Evolutionary conservation across 2,329 filamentous ascomycete genomes (phyloP).

Genomic region (Cercospora nicotianae): DNA sequence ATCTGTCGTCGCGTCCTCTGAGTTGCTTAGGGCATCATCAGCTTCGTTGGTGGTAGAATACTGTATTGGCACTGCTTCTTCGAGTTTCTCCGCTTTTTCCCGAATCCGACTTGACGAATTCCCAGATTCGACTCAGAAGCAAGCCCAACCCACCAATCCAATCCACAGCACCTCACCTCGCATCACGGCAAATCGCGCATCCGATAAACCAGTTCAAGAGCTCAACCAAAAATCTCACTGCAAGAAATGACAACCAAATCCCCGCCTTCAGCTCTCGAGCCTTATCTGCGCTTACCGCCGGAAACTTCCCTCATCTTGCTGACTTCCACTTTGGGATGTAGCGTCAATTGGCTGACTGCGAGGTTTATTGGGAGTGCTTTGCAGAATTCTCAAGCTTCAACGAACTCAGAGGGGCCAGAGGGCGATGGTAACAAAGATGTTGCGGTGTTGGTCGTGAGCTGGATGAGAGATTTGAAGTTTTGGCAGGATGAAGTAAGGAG

Average conservation of each 20-base stretch:
- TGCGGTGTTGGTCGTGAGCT: constrained; percentile 75
- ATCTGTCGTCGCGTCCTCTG: not conserved
- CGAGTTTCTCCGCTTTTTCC: not conserved
- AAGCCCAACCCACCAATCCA: not conserved
- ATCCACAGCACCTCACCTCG: not conserved
- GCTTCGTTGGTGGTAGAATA: not conserved
- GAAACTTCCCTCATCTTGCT: constrained; percentile 64
- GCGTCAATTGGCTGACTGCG: constrained; percentile 57
- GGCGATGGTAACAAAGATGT: constrained; percentile 29
- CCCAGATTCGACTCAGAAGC: not conserved
- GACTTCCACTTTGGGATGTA: constrained; percentile 61
- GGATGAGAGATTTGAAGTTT: constrained; percentile 73
- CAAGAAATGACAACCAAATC: constrained; percentile 16
- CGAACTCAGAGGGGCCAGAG: too few relatives aligned
- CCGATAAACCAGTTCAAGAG: not conserved
- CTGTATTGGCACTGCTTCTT: not conserved
- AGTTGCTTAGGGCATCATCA: not conserved
- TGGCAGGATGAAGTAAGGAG: constrained; percentile 66
- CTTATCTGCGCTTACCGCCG: constrained; percentile 60
- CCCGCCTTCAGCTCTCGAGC: constrained; percentile 63
- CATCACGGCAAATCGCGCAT: not conserved
- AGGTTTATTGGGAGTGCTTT: constrained; percentile 54
- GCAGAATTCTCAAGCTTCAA: too few relatives aligned
- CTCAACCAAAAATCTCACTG: not conserved
- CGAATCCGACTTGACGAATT: not conserved